Base-by-base conservation (phyloP, 805 yeast genomes). In the Yamadazyma sp. region DNA sequence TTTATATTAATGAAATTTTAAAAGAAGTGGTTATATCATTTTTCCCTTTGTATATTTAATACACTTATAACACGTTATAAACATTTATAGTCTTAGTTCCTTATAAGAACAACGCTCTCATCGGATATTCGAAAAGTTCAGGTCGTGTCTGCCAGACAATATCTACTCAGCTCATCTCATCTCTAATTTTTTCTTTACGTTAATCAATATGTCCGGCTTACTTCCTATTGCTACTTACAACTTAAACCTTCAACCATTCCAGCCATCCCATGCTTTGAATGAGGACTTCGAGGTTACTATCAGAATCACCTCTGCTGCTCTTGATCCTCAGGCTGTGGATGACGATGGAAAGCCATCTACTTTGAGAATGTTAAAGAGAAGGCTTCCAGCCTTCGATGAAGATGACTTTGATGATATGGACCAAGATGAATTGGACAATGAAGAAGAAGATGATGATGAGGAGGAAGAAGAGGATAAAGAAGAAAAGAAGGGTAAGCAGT, bases 301-400 rank as follows among this genome's bases (percentile, higher is more conserved):
- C 51, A 85, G 95, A 67, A 63, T 91, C 55, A 90, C 98, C 37
- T 76, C 91, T 77, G 99, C 96, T 47, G 95, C 99, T 44, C 74
- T 93, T 55, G 96, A 91, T 67, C 95, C 96, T 46, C 85, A 81
- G 56, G 75, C 95, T 20, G 80, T 77, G 52, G 96, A 88, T 54
- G 89, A 82, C 47, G 78, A 79, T 54, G 80, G 74, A 49, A 82
- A 77, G 52, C 97, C 98, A 49, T 81, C 95, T 21, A 88, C 96
- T 53, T 75, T 93, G 58, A 84, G 95, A 71, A 76, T 91, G 57
- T 76, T 91, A 60, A 89, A 87, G 77, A 81, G 80, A 58, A 60
- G 73, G 60, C 71, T 64, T 31, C 59, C 62, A 18, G 55, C 63
- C 47, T 71, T 61, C 15, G 74, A 67, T 14, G 75, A 65, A 8